Evolutionary conservation across 768 basidiomycete species (phyloP), one percentile per base, ranked within the genome.

Genomic region (Leccinum barrowsii): DNA sequence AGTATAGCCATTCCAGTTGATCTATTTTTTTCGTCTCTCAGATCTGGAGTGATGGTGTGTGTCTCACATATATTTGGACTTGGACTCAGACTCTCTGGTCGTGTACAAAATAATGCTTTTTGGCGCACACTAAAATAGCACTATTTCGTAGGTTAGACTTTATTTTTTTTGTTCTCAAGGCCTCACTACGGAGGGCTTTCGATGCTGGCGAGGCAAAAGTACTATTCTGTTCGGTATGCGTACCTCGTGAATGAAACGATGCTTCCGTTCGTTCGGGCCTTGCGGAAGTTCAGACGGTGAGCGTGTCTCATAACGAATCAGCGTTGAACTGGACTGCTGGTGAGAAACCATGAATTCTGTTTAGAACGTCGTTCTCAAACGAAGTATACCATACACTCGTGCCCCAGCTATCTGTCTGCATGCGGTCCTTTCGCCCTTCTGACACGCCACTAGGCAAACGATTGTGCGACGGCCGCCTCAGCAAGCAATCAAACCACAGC

Each of bases 291-390:
- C 80, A 1, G 74, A 76, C 13, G 77, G 77, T 11, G 64, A 64
- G 7, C 80, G 90, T 24, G 87, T 90, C 4, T 75, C 11, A 32
- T 32, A 12, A 90, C 3, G 73, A 81, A 32, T 84, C 85, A 30
- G 89, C 88, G 1, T 73, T 68, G 15, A 89, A 89, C 65, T 90
- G 90, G 89, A 73, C 76, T 5, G 73, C 75, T 48, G 89, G 89
- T 85, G 58, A 53, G 66, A n/a, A 46, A 46, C 12, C 2, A 24
- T 0, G 7, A 34, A 7, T 28, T 32, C 11, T 19, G n/a, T n/a
- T 42, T n/a, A 11, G 24, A 21, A 22, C 15, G 12, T 47, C 6
- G 26, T 50, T 26, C 57, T 66, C 17, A 51, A n/a, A 19, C 35
- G 1, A 44, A 12, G 4, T 44, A 12, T 24, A 75, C 40, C 64